Percentiles rank a stretch among this genome's conserved stretches.
These are phyloP conservation scores for Solanum hybrid DNA, from an alignment of 305 asterid genomes.

Conservation along the genomic window DNA sequence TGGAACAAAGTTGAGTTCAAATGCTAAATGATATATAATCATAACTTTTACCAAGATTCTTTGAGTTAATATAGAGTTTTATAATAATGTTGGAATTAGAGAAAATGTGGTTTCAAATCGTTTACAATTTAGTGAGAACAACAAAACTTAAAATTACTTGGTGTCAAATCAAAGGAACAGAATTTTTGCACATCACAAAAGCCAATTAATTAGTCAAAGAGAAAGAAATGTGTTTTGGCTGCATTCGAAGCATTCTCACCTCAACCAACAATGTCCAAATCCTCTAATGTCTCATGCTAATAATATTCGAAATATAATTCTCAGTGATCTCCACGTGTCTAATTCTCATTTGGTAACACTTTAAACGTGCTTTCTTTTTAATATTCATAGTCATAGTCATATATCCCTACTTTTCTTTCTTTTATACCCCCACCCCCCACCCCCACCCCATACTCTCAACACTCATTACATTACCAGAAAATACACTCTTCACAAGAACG, in stretches of 20 bases:
- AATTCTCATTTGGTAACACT: not conserved
- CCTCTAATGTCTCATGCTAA: not conserved
- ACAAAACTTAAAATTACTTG: not conserved
- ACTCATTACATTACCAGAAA: not conserved
- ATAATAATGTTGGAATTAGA: not conserved
- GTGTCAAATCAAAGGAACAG: not conserved
- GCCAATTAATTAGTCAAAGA: not conserved
- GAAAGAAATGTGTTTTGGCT: not conserved
- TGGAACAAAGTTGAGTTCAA: not conserved
- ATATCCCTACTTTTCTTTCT: not conserved
- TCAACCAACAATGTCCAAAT: not conserved
- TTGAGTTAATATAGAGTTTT: not conserved
- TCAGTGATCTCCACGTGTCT: conserved; percentile 3
- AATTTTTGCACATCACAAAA: not conserved
- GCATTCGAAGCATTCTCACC: conserved; percentile 5
- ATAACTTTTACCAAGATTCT: not conserved
- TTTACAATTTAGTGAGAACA: no score
- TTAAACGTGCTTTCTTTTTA: conserved; percentile 6
- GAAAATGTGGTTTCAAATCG: not conserved
- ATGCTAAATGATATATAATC: not conserved
- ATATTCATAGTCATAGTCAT: not conserved
- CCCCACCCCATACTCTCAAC: not conserved
- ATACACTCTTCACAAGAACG: not conserved
- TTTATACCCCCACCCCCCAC: not conserved
- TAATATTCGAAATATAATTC: not conserved